Evolutionary conservation across 2,329 filamentous ascomycete species (phyloP).

Genomic region (Penicillium verrucosum): DNA sequence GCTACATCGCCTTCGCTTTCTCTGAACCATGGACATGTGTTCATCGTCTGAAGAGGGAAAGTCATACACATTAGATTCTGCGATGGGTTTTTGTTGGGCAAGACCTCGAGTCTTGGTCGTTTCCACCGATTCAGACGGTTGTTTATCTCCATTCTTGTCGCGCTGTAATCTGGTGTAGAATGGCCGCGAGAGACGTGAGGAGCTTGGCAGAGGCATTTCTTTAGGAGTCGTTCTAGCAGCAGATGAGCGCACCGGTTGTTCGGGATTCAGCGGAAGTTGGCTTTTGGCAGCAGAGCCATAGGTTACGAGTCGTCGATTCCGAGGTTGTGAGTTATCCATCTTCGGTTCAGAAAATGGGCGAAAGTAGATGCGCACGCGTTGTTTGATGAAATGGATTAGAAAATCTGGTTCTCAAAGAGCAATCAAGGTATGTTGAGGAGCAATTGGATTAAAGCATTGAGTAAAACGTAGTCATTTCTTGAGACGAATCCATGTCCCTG

Average conservation of each 20-base stretch:
- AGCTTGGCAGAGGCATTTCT: not conserved
- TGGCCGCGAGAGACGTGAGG: not conserved
- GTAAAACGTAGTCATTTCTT: not conserved
- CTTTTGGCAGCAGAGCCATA: conserved; percentile 35
- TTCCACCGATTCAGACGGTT: not conserved
- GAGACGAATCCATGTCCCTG: conserved; percentile 1
- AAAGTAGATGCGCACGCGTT: not conserved
- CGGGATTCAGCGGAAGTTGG: conserved; percentile 5
- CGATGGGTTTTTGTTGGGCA: not conserved
- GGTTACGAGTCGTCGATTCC: conserved; percentile 35
- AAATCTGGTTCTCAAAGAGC: too few species aligned
- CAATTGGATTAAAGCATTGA: not conserved
- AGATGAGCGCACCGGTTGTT: not conserved
- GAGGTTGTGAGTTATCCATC: conserved; percentile 18
- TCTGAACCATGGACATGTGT: conserved; percentile 7
- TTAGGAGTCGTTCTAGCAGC: not conserved
- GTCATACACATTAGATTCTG: conserved; percentile 24
- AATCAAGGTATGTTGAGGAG: not conserved
- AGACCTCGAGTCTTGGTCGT: not conserved
- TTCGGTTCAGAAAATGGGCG: not conserved
- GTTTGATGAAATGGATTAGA: not conserved
- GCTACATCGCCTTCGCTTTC: conserved; percentile 22
- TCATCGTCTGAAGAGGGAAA: conserved; percentile 30
- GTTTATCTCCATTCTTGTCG: conserved; percentile 4
- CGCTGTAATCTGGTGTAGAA: not conserved